Evolutionary conservation across 2,329 filamentous ascomycete genomes (phyloP).

Genomic region (Coniochaeta ligniaria): DNA sequence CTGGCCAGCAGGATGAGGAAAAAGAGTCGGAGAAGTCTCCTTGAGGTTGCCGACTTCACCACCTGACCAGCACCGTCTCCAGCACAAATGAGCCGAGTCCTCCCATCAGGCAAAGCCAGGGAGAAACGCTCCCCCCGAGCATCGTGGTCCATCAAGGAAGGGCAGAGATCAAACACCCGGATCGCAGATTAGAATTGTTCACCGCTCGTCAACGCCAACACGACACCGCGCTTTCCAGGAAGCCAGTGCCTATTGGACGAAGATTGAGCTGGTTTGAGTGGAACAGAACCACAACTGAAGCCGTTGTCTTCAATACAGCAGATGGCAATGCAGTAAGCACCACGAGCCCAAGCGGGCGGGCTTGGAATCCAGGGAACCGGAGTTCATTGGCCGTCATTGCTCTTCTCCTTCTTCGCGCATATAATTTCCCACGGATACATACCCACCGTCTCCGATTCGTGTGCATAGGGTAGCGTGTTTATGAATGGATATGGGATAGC

Average conservation of each 20-base stretch:
- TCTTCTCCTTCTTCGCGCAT: background rate
- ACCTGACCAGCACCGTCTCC: background rate
- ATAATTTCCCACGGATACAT: background rate
- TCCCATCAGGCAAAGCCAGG: background rate
- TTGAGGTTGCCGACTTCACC: constrained; percentile 8
- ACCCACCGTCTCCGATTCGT: background rate
- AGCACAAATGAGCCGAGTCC: background rate
- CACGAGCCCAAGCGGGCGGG: background rate
- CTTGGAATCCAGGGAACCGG: background rate
- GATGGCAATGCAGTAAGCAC: background rate
- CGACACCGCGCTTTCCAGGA: background rate
- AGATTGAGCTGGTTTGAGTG: background rate
- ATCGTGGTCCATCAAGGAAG: background rate
- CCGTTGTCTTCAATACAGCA: background rate
- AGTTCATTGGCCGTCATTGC: background rate
- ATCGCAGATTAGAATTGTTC: background rate
- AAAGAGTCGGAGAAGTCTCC: constrained; percentile 27
- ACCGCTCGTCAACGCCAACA: background rate
- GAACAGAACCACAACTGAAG: background rate
- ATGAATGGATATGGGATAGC: background rate
- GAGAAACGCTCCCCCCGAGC: background rate
- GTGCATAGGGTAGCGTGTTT: background rate
- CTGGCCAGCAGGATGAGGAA: constrained; percentile 32
- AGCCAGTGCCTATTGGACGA: background rate
- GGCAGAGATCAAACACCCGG: background rate